A percentile compares a stretch with the other conserved stretches of the same genome.
phyloP scores from a whole-genome alignment of 2,329 filamentous ascomycete species.

The Beauveria sp. region DNA sequence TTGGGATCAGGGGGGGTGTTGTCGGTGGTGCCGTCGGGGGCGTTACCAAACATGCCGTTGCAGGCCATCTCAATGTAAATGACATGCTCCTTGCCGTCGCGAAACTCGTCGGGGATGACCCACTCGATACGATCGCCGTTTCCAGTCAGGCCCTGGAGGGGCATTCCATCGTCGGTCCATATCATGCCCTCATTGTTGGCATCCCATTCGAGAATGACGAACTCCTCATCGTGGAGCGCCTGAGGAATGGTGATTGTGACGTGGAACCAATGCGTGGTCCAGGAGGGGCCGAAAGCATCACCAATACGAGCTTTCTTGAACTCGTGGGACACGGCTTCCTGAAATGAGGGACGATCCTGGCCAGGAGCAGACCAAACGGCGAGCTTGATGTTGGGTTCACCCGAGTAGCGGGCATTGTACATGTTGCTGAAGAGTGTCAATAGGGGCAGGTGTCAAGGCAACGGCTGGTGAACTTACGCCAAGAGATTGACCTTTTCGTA shows the following conservation, averaged over 20 bases:
- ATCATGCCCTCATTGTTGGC: constrained; percentile 89
- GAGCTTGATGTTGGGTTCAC: constrained; percentile 71
- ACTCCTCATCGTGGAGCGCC: constrained; percentile 64
- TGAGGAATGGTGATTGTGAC: constrained; percentile 70
- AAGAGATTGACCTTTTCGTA: constrained; percentile 69
- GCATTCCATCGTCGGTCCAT: constrained; percentile 84
- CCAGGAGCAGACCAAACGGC: constrained; percentile 78
- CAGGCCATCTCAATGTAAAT: constrained; percentile 99
- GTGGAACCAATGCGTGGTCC: constrained; percentile 97
- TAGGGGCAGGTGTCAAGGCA: constrained; percentile 9
- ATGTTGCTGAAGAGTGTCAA: constrained; percentile 24
- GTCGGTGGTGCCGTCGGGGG: constrained; percentile 63
- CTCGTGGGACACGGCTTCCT: constrained; percentile 67
- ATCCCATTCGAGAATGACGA: constrained; percentile 96
- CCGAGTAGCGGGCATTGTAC: constrained; percentile 41
- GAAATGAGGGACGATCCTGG: constrained; percentile 73
- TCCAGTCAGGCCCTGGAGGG: constrained; percentile 85
- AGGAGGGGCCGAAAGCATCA: constrained; percentile 80
- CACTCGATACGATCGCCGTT: constrained; percentile 84
- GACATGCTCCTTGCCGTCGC: constrained; percentile 77
- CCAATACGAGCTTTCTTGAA: constrained; percentile 72
- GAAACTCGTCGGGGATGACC: constrained; percentile 74
- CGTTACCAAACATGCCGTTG: constrained; percentile 97
- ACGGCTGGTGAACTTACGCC: constrained; percentile 41
- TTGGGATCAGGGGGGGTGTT: constrained; percentile 88